Evolutionary conservation across 2,329 filamentous ascomycete species (phyloP), one percentile per base, ranked within the genome.

Genomic region (Colletotrichum tanaceti): DNA sequence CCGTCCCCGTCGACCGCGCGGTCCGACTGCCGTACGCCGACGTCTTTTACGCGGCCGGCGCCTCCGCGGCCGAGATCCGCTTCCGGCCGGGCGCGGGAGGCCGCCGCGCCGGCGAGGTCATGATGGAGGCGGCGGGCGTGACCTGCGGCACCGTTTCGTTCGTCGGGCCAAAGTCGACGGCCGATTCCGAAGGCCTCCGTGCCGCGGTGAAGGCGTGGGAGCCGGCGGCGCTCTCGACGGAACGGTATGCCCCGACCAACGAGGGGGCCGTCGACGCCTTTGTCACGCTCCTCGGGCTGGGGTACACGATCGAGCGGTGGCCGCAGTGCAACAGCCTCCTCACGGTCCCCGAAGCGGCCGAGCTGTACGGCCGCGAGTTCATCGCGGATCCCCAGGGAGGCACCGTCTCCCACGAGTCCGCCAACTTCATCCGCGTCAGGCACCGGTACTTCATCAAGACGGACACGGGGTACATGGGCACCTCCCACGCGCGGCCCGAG

Each of bases 291-390:
- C 50, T 53, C 10, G 50, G 50, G 4, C 11, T 53, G 16, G 50
- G 50, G 20, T 53, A 53, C 5, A 39, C 39, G 50, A 53, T 53
- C 14, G 52, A 54, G n/a, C 35, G 32, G 52, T 54, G 52, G 52
- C 52, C 52, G 35, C 52, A 54, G 52, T 54, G 32, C 32, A 54
- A 54, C 52, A 54, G 52, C n/a, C 52, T 54, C 14, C 52, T 54
- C 52, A 38, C 52, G n/a, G 35, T 54, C 1, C 35, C 52, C 5
- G 52, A 54, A 1, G 52, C 52, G 35, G 52, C 52, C 6, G 52
- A 20, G 5, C n/a, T 54, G 11, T 39, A 39, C 32, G 35, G 52
- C 18, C 35, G 35, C 11, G 52, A 54, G 35, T 54, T 54, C 32
- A 39, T 54, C n/a, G 4, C n/a, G 7, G 28, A 32, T 32, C 18